Conservation (phyloP, 192 early-diverging fungal genomes). For the Phycomyces blakesleeanus region DNA sequence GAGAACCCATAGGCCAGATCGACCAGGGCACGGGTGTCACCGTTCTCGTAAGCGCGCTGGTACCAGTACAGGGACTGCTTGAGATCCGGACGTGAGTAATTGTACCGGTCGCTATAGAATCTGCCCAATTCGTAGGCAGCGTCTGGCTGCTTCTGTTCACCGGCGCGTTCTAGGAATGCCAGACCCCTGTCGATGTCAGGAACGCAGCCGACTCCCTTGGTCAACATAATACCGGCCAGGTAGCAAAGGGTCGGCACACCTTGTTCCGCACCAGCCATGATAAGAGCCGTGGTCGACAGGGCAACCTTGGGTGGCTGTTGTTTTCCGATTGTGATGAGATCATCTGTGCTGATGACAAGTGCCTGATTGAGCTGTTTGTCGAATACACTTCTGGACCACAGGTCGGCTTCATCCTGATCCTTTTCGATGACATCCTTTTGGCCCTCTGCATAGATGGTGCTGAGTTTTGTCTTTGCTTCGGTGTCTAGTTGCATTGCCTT, state of each 20-base stretch:
- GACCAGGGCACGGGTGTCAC: conserved; percentile 22
- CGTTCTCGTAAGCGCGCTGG: conserved; percentile 19
- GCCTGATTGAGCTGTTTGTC: conserved; percentile 30
- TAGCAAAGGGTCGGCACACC: conserved; percentile 8
- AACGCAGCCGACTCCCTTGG: conserved; percentile 20
- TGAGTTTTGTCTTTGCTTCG: conserved; percentile 28
- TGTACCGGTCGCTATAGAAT: conserved; percentile 29
- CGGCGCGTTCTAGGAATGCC: conserved; percentile 9
- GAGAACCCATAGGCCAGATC: conserved; percentile 33
- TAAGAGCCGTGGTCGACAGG: background rate
- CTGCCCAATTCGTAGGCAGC: conserved; percentile 30
- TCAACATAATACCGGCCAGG: conserved; percentile 21
- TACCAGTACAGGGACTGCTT: conserved; percentile 22
- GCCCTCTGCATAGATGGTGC: conserved; percentile 20
- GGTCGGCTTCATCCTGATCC: conserved; percentile 16
- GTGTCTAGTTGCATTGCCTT: conserved; percentile 17
- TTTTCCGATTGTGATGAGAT: background rate
- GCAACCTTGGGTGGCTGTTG: background rate
- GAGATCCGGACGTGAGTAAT: conserved; percentile 15
- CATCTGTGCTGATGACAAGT: background rate
- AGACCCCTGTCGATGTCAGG: conserved; percentile 20
- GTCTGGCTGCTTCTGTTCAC: conserved; percentile 10
- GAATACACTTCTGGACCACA: conserved; percentile 33
- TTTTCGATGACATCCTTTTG: background rate
- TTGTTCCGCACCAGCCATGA: background rate